phyloP scores from a whole-genome alignment of 805 yeast genomes.

The Yarrowia sp. region DNA sequence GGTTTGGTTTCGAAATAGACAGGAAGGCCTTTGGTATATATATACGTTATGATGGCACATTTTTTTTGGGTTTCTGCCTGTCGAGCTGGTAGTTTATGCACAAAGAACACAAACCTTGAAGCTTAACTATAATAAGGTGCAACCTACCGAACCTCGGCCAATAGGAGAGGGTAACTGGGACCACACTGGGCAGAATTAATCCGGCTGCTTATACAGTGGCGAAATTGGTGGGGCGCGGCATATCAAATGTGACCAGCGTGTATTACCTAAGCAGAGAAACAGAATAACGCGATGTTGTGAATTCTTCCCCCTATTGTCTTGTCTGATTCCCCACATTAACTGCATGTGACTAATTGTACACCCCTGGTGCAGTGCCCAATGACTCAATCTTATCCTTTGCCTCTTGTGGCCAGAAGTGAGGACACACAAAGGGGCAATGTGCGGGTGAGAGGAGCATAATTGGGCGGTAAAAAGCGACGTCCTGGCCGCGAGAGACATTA shows the following conservation, averaged over 20 bases:
- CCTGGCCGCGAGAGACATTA: background rate
- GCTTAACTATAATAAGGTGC: background rate
- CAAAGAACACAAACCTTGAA: background rate
- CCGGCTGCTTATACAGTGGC: conserved; percentile 16
- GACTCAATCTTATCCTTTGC: conserved; percentile 38
- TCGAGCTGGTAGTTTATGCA: conserved; percentile 15
- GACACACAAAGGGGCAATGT: background rate
- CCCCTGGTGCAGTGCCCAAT: conserved; percentile 38
- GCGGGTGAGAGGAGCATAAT: background rate
- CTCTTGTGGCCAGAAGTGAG: conserved; percentile 12
- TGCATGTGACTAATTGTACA: conserved; percentile 38
- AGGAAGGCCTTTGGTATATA: conserved; percentile 1
- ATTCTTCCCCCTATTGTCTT: background rate
- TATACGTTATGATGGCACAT: conserved; percentile 5
- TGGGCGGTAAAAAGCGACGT: conserved; percentile 7
- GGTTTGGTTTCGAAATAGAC: background rate
- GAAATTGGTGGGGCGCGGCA: conserved; percentile 9
- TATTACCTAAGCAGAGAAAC: no score
- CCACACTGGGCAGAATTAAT: conserved; percentile 28
- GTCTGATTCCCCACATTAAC: conserved; percentile 24
- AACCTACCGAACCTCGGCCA: conserved; percentile 40
- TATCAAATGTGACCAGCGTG: no score
- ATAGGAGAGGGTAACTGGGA: conserved; percentile 29
- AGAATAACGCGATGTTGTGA: background rate
- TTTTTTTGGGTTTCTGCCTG: background rate